Evolutionary conservation across 352 stramenopile genomes (phyloP), one percentile per base, ranked within the genome.

Genomic region (Phytophthora brassicae): DNA sequence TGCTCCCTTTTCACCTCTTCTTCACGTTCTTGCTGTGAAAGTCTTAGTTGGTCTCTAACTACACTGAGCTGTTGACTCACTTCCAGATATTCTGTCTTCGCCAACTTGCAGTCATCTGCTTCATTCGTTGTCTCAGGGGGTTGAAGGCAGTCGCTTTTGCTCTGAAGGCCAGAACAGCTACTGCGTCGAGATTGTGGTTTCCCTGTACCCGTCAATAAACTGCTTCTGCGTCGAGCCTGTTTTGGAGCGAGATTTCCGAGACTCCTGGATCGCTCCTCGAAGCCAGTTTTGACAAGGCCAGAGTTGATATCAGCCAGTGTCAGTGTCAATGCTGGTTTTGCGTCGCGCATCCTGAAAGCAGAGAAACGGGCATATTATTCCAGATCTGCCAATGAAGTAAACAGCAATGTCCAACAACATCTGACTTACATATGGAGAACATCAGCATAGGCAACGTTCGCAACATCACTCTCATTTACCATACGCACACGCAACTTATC

Each of bases 401-500:
- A 9, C 4, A 35, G 31, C 17, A 29, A 24, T 19, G 11, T 5
- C 35, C 28, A 9, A 9, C 7, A 31, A 19, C n/a, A 28, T 4
- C 16, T n/a, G 26, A 51, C 55, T 35, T 46, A 81, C 64, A 72
- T 76, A 20, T 81, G 59, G 24, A 88, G 60, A 22, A 92, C 77
- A 24, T 73, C 55, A 12, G 74, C 52, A 43, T 82, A 90, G 0
- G 66, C n/a, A 0, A 79, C 26, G 5, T 70, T 70, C 0, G 66
- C 52, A 41, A 84, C 50, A 47, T 90, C 79, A 4, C 50, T 35
- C 17, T 48, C 56, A 48, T 89, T 84, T 43, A 92, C 67, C 48
- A 60, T 74, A 7, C 79, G 75, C 38, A 90, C 75, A 6, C 64
- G 58, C 16, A 72, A 57, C 11, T 68, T 61, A 23, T 66, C 65